Base-by-base conservation (phyloP, 1,284 basidiomycete species). In the Trichosporon sp. region DNA sequence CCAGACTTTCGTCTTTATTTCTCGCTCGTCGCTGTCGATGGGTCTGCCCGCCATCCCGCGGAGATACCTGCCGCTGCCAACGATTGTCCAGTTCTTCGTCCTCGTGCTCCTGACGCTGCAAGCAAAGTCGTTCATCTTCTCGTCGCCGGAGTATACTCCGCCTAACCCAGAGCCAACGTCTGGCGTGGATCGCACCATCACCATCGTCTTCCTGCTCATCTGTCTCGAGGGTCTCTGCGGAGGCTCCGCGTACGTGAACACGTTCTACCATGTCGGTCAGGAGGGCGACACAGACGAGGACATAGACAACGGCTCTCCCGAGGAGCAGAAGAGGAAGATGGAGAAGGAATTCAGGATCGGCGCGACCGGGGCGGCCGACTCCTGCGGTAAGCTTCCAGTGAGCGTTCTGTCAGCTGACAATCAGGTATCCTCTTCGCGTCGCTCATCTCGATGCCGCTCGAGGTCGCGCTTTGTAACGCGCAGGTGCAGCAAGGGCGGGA, bases 1-100 rank as follows among this genome's bases (percentile, higher is more conserved):
- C 77, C 92, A 99, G 83, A 87, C 90, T 14, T 93, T 94, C 56
- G 95, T 99, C 56, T 99, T 99, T 82, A 77, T 98, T 65, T 97
- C 95, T 1, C 89, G 96, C 3, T 96, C 94, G 0, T 90, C 92
- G 4, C 90, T 96, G 59, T 91, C 92, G 0, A 79, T 97, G 54
- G 91, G 90, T 10, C 73, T 98, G 2, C 92, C 93, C 0, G 86
- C 95, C 0, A 83, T 98, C 6, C 93, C 95, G 0, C 75, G 82
- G 4, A 81, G 78, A 0, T 80, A 91, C 14, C 85, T 99, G 1
- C 83, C 90, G 4, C 27, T 79, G 0, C 80, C 80, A 0, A 71
- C 78, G 1, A 67, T 77, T 44, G 67, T 78, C 83, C 88, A 88
- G 87, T 72, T 87, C 83, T 13, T 77, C 73, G 61, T 83, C 73